Evolutionary conservation across 306 rosid species (phyloP), one percentile per base, ranked within the genome.

Genomic region (Fagus sylvatica): DNA sequence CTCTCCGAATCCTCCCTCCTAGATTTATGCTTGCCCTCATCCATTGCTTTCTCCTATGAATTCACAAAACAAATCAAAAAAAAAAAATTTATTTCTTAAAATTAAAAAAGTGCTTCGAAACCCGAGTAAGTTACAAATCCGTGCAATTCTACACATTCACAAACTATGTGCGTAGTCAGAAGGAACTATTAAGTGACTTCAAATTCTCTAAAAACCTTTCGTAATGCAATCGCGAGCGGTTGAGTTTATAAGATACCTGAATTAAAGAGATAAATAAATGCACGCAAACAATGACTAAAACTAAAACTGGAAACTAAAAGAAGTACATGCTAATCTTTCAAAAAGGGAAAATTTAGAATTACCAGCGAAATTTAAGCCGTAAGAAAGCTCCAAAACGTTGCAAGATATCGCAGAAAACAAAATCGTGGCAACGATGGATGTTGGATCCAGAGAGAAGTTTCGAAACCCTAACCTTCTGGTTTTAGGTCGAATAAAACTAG

Each of bases 11-110:
- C 84, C 60, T 91, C 93, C 70, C 84, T 85, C 86, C 90, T 80
- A 6, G 93, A 84, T 82, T 82, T 90, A 79, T 80, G 88, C 41
- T 86, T 93, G 22, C 80, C 89, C 59, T 88, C 94, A 30, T 90
- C 96, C 94, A 93, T 87, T 34, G 78, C 76, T 76, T 53, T 53
- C 70, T 16, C 83, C 89, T 86, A 32, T 5, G 34, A 72, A 79
- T 66, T 43, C 69, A 66, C 43, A 72, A 22, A 72, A 46, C 46
- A 19, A 69, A 59, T 0, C 73, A 28, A 37, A 22, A 33, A 7
- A 1, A 76, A 37, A 39, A 22, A 6, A 65, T 22, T 22, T 22
- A 22, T 22, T 22, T 22, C 28, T 22, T 22, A 34, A 62, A 32
- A 12, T 19, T 3, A 33, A 17, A 13, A 39, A 6, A 62, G 43